These are phyloP conservation scores for Pichia sp. DNA, from an alignment of 1,139 yeast species.

Conservation along the genomic window DNA sequence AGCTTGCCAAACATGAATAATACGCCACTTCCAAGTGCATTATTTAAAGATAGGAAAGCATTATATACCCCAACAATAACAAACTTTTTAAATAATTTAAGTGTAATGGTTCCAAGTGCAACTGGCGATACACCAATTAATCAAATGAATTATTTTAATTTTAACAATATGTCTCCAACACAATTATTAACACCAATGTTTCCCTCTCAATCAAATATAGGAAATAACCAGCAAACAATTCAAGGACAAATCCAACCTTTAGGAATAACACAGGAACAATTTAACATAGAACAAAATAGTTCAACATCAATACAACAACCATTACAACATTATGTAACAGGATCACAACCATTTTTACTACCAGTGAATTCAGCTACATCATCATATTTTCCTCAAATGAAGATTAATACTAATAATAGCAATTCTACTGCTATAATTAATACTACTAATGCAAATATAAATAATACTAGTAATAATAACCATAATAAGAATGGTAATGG, in stretches of 20 bases:
- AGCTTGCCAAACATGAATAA: no score
- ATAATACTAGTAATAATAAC: neutral
- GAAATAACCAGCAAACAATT: neutral
- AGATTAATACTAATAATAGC: neutral
- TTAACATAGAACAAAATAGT: no score
- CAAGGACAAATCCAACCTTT: neutral
- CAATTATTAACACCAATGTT: conserved; percentile 19
- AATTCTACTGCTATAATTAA: neutral
- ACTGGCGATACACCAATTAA: conserved; percentile 19
- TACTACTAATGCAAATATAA: neutral
- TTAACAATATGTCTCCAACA: conserved; percentile 28
- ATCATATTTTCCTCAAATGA: conserved; percentile 12
- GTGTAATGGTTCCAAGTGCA: conserved; percentile 2
- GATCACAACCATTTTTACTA: conserved; percentile 6
- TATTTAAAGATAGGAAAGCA: conserved; percentile 8
- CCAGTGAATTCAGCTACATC: conserved; percentile 19
- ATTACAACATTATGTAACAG: no score
- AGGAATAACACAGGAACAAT: no score
- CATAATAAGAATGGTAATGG: neutral
- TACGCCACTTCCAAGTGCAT: conserved; percentile 11
- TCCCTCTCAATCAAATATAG: conserved; percentile 14
- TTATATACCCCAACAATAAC: conserved; percentile 10
- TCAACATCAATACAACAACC: no score
- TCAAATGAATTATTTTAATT: conserved; percentile 24
- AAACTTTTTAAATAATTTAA: conserved; percentile 7